Evolutionary conservation across 2,329 filamentous ascomycete species (phyloP), one percentile per base, ranked within the genome.

Genomic region (Pyricularia pennisetigena): DNA sequence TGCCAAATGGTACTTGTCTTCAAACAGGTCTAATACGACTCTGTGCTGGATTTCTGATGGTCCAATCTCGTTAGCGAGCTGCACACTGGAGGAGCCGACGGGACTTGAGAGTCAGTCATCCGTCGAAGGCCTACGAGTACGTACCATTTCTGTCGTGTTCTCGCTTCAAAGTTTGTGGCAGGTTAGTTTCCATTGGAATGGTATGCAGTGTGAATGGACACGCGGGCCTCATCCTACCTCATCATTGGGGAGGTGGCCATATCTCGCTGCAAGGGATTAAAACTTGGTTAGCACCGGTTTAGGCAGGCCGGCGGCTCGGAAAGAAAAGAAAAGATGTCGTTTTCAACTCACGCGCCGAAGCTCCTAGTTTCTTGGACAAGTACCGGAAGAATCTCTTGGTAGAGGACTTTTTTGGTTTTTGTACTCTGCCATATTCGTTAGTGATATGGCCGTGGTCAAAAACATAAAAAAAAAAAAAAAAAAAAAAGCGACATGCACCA

Each of bases 21-120:
- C 73, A 59, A 76, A 74, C 1, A 75, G 71, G 49, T 74, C 74
- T 23, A 71, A 68, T 10, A 75, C 74, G 67, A 75, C 73, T 59
- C 74, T 71, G 69, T 76, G 75, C 68, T 76, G 75, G 10, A 73
- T 69, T 7, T 71, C 72, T 75, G 66, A 35, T 62, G 68, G 68
- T 64, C 23, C 16, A 24, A 24, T 26, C 12, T 5, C 3, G 29
- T 65, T 65, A 65, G 63, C 20, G 20, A 24, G n/a, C 28, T 30
- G n/a, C 63, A 14, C 23, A 61, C n/a, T 26, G 57, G 23, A 26
- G 57, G 57, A 61, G 24, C 24, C 12, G 54, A 59, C 24, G 54
- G 4, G 12, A 41, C 41, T 49, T n/a, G 5, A 49, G 41, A 49
- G 41, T 49, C 20, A 49, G 41, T 49, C 16, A n/a, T n/a, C 9